Evolutionary conservation across 108 stramenopile species (phyloP), one percentile per base, ranked within the genome.

Genomic region (Cylindrotheca fusiformis): DNA sequence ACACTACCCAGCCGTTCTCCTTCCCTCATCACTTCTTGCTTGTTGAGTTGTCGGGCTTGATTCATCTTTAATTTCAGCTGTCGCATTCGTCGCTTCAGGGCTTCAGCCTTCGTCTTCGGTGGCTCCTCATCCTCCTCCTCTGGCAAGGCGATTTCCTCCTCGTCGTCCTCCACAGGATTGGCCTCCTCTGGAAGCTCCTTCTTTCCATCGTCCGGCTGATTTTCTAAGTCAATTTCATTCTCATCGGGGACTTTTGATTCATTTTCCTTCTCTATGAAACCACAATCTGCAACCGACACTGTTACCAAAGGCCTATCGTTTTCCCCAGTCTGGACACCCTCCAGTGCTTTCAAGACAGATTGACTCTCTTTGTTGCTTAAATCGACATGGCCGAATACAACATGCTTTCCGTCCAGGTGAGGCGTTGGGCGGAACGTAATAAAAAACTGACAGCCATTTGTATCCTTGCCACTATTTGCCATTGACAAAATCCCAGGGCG

Each of bases 371-470:
- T 81, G 18, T 87, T 90, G 5, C 63, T 69, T 55, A 88, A 78
- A 54, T 83, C 78, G 1, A 96, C 93, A 57, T 66, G 64, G 1
- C 96, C 96, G 71, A 97, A 97, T 18, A 97, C 96, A 10, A 91
- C 87, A 80, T 95, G 93, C 76, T 80, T 90, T 48, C 90, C 92
- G 67, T 97, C 91, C 49, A 97, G 78, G 79, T 94, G 89, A 4
- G 83, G 77, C 10, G 87, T 83, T 28, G 77, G 62, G 4, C 68
- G 60, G 48, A 92, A 88, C 17, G 92, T 87, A 32, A 96, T 85
- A 65, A 90, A 96, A 64, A 96, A 95, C 63, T 96, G 95, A 55
- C 77, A 78, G 6, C 93, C 93, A 62, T 96, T 96, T 23, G 95
- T 92, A 67, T 96, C 62, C 23, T 67, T 67, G 8, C 95, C 95